A percentile compares a stretch with the other conserved stretches of the same genome.
Evolutionary conservation across 768 basidiomycete genomes (phyloP).

Genomic region (Daedaleopsis nitida): DNA sequence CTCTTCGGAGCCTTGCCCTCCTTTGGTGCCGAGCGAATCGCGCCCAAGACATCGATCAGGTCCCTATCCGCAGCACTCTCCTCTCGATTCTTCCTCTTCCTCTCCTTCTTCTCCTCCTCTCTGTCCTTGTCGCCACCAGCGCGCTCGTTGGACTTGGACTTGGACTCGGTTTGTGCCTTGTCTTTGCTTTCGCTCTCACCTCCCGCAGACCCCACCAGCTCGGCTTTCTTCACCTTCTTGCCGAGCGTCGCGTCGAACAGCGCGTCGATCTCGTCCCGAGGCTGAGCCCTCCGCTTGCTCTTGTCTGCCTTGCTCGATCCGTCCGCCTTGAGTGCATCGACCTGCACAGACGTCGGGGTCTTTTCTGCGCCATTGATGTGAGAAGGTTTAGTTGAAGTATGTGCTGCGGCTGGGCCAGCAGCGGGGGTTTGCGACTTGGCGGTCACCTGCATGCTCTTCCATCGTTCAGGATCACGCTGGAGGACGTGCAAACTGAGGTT

Average conservation of each 20-base stretch:
- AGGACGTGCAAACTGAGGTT: constrained; percentile 79
- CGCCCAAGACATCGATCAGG: constrained; percentile 55
- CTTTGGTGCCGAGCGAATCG: constrained; percentile 59
- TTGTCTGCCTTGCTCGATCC: constrained; percentile 41
- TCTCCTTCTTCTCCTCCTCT: constrained; percentile 18
- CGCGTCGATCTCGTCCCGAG: constrained; percentile 73
- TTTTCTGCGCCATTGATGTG: neutral
- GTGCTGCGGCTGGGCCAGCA: neutral
- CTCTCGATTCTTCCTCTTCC: constrained; percentile 2
- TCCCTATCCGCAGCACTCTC: constrained; percentile 34
- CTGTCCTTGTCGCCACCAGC: neutral
- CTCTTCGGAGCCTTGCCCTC: constrained; percentile 42
- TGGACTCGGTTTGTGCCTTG: constrained; percentile 11
- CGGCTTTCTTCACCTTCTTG: constrained; percentile 59
- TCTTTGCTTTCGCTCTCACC: neutral
- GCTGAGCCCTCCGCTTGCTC: constrained; percentile 47
- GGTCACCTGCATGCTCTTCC: constrained; percentile 65
- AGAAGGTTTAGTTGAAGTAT: neutral
- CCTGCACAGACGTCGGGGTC: neutral
- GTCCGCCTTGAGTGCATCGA: neutral
- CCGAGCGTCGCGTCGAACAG: constrained; percentile 64
- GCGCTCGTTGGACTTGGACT: constrained; percentile 1
- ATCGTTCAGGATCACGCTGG: constrained; percentile 78
- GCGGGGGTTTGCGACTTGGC: constrained; percentile 29
- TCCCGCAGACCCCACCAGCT: constrained; percentile 31